Base-by-base conservation (phyloP, 805 yeast genomes). In the Candida morakotiae region DNA sequence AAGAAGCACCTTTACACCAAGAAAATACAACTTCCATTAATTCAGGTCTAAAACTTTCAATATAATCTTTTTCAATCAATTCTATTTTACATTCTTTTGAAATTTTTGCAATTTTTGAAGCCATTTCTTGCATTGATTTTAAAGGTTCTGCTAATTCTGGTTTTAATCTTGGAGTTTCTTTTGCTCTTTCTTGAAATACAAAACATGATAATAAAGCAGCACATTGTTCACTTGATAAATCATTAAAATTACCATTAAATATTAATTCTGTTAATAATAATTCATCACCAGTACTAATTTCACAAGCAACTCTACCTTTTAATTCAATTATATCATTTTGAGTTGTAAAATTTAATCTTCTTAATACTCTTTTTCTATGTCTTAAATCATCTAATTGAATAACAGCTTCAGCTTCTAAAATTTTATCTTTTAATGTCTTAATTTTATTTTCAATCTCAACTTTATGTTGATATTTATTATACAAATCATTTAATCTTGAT, bases 251-350 rank as follows among this genome's bases (percentile, higher is more conserved):
- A 75, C 98, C 98, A 57, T 89, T 89, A 72, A 93, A 93, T 22
- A 93, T 85, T 48, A 93, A 68, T 57, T 93, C 98, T 0, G 99
- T 93, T 35, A 93, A 63, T 44, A 87, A 56, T 38, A 87, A 64
- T 61, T 87, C 96, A 54, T 81, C 87, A 42, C 96, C 97, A 16
- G 94, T 83, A 49, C 91, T 81, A 49, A 91, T 91, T 53, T 91
- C 97, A 62, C 98, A 91, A 0, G 96, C 97, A 39, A 93, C 98
- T 57, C 98, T 77, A 39, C 99, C 99, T 62, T 93, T 93, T 52
- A 93, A 72, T 58, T 93, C 97, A 45, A 93, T 94, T 43, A 93
- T 82, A 60, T 93, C 98, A 45, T 77, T 74, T 37, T 80, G 81
- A 2, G 94, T 82, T 28, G 89, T 82, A 65, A 93, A 93, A 0